A percentile compares a stretch with the other conserved stretches of the same genome.
phyloP scores from a whole-genome alignment of 148 eudicot genomes.

The Rhododendron williamsianum region DNA sequence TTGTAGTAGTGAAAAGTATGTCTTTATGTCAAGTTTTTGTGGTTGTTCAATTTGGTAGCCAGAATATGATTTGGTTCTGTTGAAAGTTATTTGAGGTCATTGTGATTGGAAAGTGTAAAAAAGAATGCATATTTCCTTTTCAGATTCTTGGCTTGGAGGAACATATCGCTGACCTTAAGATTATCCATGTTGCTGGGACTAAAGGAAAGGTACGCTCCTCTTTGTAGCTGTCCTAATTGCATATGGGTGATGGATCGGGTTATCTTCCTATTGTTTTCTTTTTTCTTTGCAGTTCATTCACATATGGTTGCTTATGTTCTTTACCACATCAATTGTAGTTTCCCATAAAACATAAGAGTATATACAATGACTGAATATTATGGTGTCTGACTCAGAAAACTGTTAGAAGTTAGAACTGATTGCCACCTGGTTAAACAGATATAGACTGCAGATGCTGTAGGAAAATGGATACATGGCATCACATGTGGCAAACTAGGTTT shows the following conservation, averaged over 20 bases:
- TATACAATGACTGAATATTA: background rate
- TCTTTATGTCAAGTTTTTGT: background rate
- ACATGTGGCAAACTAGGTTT: background rate
- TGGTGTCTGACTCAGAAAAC: background rate
- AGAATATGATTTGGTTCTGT: background rate
- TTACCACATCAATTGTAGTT: background rate
- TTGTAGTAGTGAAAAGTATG: background rate
- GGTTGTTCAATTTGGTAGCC: background rate
- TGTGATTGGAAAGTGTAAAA: background rate
- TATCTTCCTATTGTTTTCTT: background rate
- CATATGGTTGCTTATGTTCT: background rate
- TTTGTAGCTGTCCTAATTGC: background rate
- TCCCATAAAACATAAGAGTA: background rate
- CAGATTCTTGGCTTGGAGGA: constrained; percentile 83
- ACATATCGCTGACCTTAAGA: constrained; percentile 52
- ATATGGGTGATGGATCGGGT: background rate
- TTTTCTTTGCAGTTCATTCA: background rate
- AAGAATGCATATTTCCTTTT: constrained; percentile 6
- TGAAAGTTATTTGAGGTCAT: background rate
- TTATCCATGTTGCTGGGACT: constrained; percentile 94
- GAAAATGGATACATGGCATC: background rate
- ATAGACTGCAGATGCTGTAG: background rate
- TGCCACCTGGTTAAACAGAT: background rate
- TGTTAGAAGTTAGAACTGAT: background rate
- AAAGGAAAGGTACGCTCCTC: constrained; percentile 72